Evolutionary conservation across 2,329 filamentous ascomycete genomes (phyloP), one percentile per base, ranked within the genome.

Genomic region (Dactylellina parvicollis): DNA sequence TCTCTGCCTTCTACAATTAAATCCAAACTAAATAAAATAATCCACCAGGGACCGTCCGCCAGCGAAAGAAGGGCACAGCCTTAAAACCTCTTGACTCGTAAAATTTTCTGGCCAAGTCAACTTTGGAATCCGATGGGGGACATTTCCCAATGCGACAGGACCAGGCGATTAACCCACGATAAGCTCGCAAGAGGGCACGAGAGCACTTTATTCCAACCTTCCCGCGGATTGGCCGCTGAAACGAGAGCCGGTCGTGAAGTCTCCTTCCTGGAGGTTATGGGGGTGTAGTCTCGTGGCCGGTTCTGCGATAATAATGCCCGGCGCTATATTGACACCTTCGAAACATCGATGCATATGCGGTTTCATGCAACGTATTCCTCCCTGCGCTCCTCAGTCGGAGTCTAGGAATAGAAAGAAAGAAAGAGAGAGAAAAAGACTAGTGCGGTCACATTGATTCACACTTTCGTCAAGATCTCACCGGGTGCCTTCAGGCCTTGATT

Each of bases 31-130:
- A 26, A 26, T 10, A 32, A 50, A 28, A 50, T 32, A 16, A n/a
- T n/a, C n/a, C n/a, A n/a, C n/a, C n/a, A n/a, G n/a, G n/a, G n/a
- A n/a, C n/a, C 46, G 46, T 22, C 61, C 62, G 55, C 55, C 64
- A 49, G 62, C 62, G 62, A 67, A 67, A 67, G 62, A 52, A 67
- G 62, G 62, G 62, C 64, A 69, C 64, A 69, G 64, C 64, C 64
- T 52, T 66, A 38, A 65, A 30, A n/a, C n/a, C n/a, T n/a, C n/a
- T n/a, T n/a, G n/a, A n/a, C n/a, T n/a, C n/a, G n/a, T n/a, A n/a
- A n/a, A n/a, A n/a, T n/a, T n/a, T n/a, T n/a, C n/a, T n/a, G n/a
- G n/a, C n/a, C n/a, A n/a, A n/a, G n/a, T n/a, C n/a, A n/a, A n/a
- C n/a, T n/a, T n/a, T n/a, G n/a, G n/a, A n/a, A n/a, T n/a, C n/a